Conservation (phyloP, 306 rosid genomes). For the apple (Malus domestica) region DNA sequence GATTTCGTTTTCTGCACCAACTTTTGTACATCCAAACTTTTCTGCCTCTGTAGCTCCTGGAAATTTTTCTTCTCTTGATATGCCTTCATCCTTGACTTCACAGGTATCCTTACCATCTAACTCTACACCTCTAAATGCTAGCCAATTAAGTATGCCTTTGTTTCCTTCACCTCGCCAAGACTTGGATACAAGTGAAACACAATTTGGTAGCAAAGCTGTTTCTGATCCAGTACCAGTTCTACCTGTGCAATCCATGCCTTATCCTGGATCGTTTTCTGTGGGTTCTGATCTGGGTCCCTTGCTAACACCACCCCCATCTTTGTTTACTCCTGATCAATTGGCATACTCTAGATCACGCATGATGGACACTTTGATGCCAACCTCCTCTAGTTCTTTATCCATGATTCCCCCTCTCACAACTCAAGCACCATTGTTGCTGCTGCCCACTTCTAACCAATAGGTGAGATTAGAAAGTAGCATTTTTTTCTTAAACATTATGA, state of each 20-base stretch:
- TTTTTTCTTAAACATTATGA: neutral
- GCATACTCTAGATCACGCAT: conserved; percentile 22
- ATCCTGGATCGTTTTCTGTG: conserved; percentile 30
- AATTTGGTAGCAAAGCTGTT: conserved; percentile 22
- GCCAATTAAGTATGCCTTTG: conserved; percentile 21
- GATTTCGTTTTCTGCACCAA: conserved; percentile 26
- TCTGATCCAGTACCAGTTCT: conserved; percentile 26
- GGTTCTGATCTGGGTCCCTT: conserved; percentile 39
- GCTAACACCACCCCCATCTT: conserved; percentile 32
- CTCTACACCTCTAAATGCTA: conserved; percentile 14
- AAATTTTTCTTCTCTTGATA: conserved; percentile 34
- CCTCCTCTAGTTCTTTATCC: conserved; percentile 29
- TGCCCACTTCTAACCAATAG: conserved; percentile 40
- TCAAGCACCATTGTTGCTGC: conserved; percentile 49
- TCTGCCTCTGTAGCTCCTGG: conserved; percentile 23
- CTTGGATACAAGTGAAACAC: conserved; percentile 25
- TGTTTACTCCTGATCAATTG: conserved; percentile 37
- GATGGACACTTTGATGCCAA: conserved; percentile 12
- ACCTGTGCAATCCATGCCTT: conserved; percentile 28
- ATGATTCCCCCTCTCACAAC: conserved; percentile 22
- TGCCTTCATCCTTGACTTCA: conserved; percentile 26
- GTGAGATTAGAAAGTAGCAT: conserved; percentile 29
- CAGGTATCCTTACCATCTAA: conserved; percentile 33
- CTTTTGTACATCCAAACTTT: conserved; percentile 31
- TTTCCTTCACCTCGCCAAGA: conserved; percentile 31